Base-by-base conservation (phyloP, 179 eudicot genomes). In the Monotropa hypopitys region DNA sequence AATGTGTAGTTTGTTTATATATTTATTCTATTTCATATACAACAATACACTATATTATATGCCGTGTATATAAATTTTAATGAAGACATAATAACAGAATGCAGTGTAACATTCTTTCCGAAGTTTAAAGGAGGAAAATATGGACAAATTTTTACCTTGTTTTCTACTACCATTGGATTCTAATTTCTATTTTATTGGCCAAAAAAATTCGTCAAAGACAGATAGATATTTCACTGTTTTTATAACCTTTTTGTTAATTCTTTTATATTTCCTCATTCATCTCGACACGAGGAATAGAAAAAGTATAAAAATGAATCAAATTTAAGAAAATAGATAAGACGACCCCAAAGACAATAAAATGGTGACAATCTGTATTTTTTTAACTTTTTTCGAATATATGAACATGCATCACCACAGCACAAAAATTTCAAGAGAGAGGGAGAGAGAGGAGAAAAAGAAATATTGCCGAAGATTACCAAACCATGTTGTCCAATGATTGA, bases 401-500 rank as follows among this genome's bases (percentile, higher is more conserved):
- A 53, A 53, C 47, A 53, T 67, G 23, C 33, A 47, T 67, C 8
- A n/a, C 9, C 21, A 76, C 35, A 59, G 45, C 35, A 10, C 46
- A 59, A 23, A 74, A 38, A 33, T 68, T 50, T 32, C 7, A 12
- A 11, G 74, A 32, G 57, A 70, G 54, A 67, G 18, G 28, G 59
- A 51, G 61, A 47, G 59, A 68, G 54, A 51, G 62, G 40, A 38
- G 40, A n/a, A 62, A 59, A 40, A 38, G 32, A 75, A 38, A 56
- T 53, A 43, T 28, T 11, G 28, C 18, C 0, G 46, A 69, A 72
- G 69, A 76, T 77, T 80, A 87, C 90, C 82, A 45, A 65, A 70
- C 42, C 57, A 42, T 79, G 59, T 45, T 66, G 72, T 70, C 83
- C 80, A 57, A n/a, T 33, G 43, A 49, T 47, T 74, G 81, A 80